Base-by-base conservation (phyloP, 345 rosid species). In the Pistacia atlantica region DNA sequence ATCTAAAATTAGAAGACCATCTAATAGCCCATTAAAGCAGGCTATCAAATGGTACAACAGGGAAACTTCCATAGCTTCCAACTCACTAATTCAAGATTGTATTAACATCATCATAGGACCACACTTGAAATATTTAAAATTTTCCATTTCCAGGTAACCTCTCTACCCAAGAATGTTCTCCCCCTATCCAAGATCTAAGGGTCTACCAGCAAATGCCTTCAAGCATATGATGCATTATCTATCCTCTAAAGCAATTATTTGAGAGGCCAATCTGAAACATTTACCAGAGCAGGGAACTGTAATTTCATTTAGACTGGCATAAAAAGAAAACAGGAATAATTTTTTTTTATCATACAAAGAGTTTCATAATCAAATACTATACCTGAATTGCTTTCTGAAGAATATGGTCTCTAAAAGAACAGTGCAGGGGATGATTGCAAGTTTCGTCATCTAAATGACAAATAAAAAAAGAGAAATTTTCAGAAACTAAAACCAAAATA, bases 391-490 rank as follows among this genome's bases (percentile, higher is more conserved):
- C 86, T 97, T 97, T 82, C 97, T 87, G 90, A 94, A 97, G 89
- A 97, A 97, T 80, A 97, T 84, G 7, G 98, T 97, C 92, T 97
- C 99, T 92, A 97, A 83, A 68, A 97, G 92, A 83, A 97, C 97
- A 49, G 99, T 97, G 75, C 98, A 97, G 14, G 99, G 99, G 77
- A 97, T 97, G 72, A 97, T 97, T 48, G 99, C 99, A 86, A 97
- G 86, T 87, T 97, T 97, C 35, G 99, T 97, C 99, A 97, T 97
- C 99, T 97, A 80, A 79, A 78, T 67, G 48, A 52, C 74, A 69
- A 72, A 63, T 28, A 64, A 68, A 82, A 46, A 55, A 81, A 56
- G 48, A 52, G 58, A 70, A 22, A 25, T 33, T 62, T 37, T 84
- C 77, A 84, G 77, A 79, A 73, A 59, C 67, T 58, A 16, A 25